Conservation (phyloP, 495 filamentous ascomycete genomes). For the Trichoderma asperelloides region DNA sequence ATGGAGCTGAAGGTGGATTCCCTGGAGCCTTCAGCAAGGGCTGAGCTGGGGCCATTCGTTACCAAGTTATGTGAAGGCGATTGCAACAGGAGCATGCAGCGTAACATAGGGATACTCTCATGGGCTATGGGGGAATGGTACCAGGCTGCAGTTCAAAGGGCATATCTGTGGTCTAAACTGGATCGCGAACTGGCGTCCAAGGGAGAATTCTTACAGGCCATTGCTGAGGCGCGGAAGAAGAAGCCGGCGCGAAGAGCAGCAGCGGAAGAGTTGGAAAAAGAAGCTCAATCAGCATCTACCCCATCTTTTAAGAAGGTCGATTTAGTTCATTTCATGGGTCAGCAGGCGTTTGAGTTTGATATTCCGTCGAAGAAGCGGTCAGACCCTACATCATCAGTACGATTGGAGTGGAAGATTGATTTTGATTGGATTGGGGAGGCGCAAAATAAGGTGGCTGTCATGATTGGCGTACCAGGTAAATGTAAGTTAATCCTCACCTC, state of each 20-base stretch:
- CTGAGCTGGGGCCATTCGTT: conserved; percentile 35
- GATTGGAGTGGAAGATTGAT: conserved; percentile 46
- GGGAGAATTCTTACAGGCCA: conserved; percentile 20
- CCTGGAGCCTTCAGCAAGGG: conserved; percentile 31
- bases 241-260: conserved; percentile 15
- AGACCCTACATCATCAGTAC: conserved; percentile 17
- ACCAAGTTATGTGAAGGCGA: conserved; percentile 18
- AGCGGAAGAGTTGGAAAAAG: conserved; percentile 16
- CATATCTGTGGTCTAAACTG: conserved; percentile 36
- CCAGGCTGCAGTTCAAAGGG: conserved; percentile 34
- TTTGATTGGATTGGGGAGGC: conserved; percentile 61
- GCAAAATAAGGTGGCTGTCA: conserved; percentile 37
- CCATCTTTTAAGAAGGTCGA: conserved; percentile 13
- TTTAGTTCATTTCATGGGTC: conserved; percentile 33
- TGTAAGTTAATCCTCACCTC: conserved; percentile 33
- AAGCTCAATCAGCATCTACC: conserved; percentile 13
- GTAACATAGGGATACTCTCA: conserved; percentile 35
- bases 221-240: conserved; percentile 17
- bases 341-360: conserved; percentile 32
- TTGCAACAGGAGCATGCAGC: conserved; percentile 24
- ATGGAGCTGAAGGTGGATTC: conserved; percentile 28
- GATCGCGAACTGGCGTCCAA: conserved; percentile 30
- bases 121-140: conserved; percentile 49
- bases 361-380: conserved; percentile 20
- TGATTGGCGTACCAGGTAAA: conserved; percentile 37